Evolutionary conservation across 345 rosid species (phyloP).

Genomic region (Gossypium arboreum): DNA sequence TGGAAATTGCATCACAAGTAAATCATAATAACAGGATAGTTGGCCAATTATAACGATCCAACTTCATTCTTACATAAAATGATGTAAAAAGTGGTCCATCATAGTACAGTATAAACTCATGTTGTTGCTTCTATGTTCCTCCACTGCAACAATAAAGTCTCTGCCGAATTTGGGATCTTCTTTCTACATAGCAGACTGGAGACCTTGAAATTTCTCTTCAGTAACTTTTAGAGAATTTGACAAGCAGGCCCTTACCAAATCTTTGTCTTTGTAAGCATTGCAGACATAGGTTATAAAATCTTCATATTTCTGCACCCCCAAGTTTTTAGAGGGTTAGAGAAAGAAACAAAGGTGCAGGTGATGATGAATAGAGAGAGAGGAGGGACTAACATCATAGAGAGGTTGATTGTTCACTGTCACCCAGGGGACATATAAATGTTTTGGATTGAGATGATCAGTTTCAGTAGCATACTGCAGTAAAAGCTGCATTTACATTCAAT

Average conservation of each 20-base stretch:
- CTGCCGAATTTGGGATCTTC: not conserved
- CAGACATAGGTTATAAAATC: constrained; percentile 32
- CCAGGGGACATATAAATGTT: constrained; percentile 37
- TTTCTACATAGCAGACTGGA: constrained; percentile 14
- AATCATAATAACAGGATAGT: not conserved
- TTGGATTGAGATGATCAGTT: constrained; percentile 38
- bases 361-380: constrained; percentile 6
- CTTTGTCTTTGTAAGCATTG: constrained; percentile 33
- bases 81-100: not conserved
- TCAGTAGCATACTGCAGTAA: constrained; percentile 24
- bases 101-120: not conserved
- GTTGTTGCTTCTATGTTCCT: not conserved
- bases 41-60: not conserved
- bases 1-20: not conserved
- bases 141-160: not conserved
- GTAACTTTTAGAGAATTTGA: not conserved
- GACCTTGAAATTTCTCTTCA: not conserved
- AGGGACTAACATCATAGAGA: constrained; percentile 25
- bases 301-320: constrained; percentile 34
- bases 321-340: not conserved
- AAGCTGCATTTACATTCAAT: constrained; percentile 31
- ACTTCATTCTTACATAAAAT: not conserved
- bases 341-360: not conserved
- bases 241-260: constrained; percentile 27
- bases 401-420: constrained; percentile 34